Evolutionary conservation across 225 moss, liverwort and hornwort genomes (phyloP).

Genomic region (Pseudoscleropodium purum): DNA sequence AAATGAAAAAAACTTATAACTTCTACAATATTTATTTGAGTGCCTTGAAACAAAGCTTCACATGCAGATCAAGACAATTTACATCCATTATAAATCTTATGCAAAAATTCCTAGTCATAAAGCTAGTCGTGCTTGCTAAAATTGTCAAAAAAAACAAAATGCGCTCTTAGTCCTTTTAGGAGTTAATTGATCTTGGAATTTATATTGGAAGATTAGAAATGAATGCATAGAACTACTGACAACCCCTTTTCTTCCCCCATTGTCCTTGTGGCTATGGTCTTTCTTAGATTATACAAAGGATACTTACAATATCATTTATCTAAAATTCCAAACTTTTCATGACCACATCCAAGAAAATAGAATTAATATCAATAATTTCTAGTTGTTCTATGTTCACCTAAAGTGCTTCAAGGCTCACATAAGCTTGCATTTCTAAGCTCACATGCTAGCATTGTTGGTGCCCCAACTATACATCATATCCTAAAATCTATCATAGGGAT

Average conservation of each 20-base stretch:
- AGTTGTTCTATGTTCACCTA: background rate
- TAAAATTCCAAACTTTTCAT: background rate
- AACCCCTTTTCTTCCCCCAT: background rate
- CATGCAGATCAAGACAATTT: too few species aligned
- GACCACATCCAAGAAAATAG: background rate
- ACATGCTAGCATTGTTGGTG: too few species aligned
- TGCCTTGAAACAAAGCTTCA: too few species aligned
- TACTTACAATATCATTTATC: background rate
- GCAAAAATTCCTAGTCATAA: too few species aligned
- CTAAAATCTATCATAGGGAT: background rate
- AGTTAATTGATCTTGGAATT: background rate
- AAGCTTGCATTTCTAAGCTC: too few species aligned
- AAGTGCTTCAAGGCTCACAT: too few species aligned
- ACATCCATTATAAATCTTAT: too few species aligned
- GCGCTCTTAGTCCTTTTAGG: too few species aligned
- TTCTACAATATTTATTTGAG: background rate
- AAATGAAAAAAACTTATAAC: background rate
- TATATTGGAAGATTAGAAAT: background rate
- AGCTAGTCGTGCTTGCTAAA: too few species aligned
- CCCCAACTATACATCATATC: background rate
- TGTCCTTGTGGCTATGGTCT: accelerated
- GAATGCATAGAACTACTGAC: background rate
- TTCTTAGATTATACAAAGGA: background rate
- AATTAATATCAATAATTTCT: background rate
- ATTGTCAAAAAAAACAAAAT: too few species aligned